phyloP scores from a whole-genome alignment of 768 basidiomycete genomes.

The Tylopilus plumbeoviolaceoides region DNA sequence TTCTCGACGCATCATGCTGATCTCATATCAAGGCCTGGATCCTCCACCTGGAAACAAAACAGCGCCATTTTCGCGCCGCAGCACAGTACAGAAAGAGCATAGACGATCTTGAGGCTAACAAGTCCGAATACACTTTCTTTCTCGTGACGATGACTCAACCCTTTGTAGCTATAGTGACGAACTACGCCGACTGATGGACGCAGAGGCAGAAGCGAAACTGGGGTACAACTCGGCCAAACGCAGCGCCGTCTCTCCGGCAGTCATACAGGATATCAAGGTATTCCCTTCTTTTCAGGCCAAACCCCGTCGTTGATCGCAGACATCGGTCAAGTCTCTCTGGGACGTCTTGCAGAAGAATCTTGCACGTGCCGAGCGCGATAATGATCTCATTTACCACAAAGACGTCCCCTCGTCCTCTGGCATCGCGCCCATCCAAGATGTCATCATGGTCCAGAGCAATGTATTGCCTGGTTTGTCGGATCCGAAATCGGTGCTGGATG shows the following conservation, averaged over 20 bases:
- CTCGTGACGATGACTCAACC: constrained; percentile 5
- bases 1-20: constrained; percentile 10
- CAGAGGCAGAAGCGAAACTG: constrained; percentile 62
- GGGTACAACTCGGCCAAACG: constrained; percentile 66
- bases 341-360: constrained; percentile 65
- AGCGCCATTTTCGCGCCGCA: constrained; percentile 82
- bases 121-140: constrained; percentile 36
- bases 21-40: constrained; percentile 55
- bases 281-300: background rate
- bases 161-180: constrained; percentile 77
- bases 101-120: constrained; percentile 79
- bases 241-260: constrained; percentile 54
- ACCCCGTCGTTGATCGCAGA: background rate
- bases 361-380: constrained; percentile 79
- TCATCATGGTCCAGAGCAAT: constrained; percentile 59
- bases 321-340: constrained; percentile 59
- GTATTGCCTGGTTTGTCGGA: constrained; percentile 55
- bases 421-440: constrained; percentile 59
- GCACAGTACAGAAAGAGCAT: constrained; percentile 85
- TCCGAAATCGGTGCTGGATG: constrained; percentile 50
- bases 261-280: constrained; percentile 80
- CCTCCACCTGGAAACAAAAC: constrained; percentile 78
- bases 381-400: constrained; percentile 92
- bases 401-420: constrained; percentile 73
- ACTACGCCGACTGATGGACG: constrained; percentile 70